Conservation (phyloP, 345 rosid genomes). For the Pugionium cornutum region DNA sequence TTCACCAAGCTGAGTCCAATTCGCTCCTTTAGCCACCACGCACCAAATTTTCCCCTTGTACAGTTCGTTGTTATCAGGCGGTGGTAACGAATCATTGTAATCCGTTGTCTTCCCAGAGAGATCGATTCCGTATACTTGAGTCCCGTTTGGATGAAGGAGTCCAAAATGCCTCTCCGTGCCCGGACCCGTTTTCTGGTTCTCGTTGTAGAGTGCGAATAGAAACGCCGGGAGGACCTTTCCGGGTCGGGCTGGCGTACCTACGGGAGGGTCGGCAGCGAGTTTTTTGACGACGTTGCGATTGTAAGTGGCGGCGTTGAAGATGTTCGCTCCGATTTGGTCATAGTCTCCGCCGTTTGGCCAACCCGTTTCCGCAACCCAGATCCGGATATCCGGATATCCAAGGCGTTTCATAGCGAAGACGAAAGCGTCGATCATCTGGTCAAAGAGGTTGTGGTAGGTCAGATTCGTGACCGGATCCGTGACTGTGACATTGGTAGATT, state of each 20-base stretch:
- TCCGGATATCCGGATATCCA: slow-evolving; percentile 69
- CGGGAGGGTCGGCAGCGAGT: slow-evolving; percentile 56
- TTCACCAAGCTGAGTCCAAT: slow-evolving; percentile 52
- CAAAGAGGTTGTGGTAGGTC: slow-evolving; percentile 78
- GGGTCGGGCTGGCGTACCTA: slow-evolving; percentile 92
- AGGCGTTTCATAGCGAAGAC: slow-evolving; percentile 75
- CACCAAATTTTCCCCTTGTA: slow-evolving; percentile 86
- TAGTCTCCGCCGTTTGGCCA: slow-evolving; percentile 89
- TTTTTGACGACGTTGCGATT: slow-evolving; percentile 70
- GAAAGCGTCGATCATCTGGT: slow-evolving; percentile 84
- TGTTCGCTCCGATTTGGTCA: slow-evolving; percentile 88
- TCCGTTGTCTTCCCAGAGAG: slow-evolving; percentile 59
- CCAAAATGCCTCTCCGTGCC: slow-evolving; percentile 97
- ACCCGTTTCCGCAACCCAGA: slow-evolving; percentile 91
- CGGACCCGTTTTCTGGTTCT: slow-evolving; percentile 86
- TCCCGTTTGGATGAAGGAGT: slow-evolving; percentile 67
- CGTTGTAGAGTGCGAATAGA: slow-evolving; percentile 76
- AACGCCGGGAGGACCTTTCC: slow-evolving; percentile 62
- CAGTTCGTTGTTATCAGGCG: slow-evolving; percentile 67
- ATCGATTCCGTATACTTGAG: slow-evolving; percentile 60
- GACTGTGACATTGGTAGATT: slow-evolving; percentile 52
- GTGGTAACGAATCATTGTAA: slow-evolving; percentile 52
- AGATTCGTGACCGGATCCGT: slow-evolving; percentile 67
- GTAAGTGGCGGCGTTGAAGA: slow-evolving; percentile 86
- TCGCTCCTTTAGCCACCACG: slow-evolving; percentile 63